phyloP scores from a whole-genome alignment of 305 asterid genomes.

The Fraxinus angustifolia region DNA sequence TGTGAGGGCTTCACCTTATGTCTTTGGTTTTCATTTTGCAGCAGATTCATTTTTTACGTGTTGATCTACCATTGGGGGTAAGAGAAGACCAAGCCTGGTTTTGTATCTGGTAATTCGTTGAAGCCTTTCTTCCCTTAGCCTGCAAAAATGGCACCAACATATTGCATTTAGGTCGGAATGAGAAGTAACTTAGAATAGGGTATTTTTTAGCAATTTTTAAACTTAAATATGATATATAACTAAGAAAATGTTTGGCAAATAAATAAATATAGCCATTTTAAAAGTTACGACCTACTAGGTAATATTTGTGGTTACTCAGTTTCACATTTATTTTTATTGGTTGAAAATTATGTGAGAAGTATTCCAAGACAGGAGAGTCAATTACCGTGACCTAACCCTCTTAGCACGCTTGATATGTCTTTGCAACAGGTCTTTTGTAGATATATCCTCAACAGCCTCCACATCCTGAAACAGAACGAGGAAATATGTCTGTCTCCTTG shows the following conservation, averaged over 20 bases:
- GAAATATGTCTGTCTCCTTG: slow-evolving; percentile 16
- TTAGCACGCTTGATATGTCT: slow-evolving; percentile 84
- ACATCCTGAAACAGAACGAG: slow-evolving; percentile 51
- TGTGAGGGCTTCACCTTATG: not conserved
- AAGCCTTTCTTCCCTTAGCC: slow-evolving; percentile 77
- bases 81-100: slow-evolving; percentile 75
- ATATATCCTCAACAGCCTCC: slow-evolving; percentile 51
- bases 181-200: not conserved
- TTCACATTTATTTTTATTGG: not conserved
- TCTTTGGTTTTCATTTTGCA: slow-evolving; percentile 38
- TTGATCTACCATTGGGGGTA: slow-evolving; percentile 82
- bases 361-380: slow-evolving; percentile 13
- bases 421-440: slow-evolving; percentile 70
- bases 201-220: not conserved
- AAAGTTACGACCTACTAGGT: not conserved
- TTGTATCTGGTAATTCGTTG: slow-evolving; percentile 75
- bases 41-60: slow-evolving; percentile 53
- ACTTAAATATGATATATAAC: not conserved
- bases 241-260: not conserved
- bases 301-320: not conserved
- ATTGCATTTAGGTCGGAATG: not conserved
- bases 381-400: slow-evolving; percentile 78
- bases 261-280: not conserved
- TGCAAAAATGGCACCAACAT: slow-evolving; percentile 33
- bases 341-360: not conserved